Evolutionary conservation across 1,139 yeast genomes (phyloP).

Genomic region (Debaryomyces coudertii): DNA sequence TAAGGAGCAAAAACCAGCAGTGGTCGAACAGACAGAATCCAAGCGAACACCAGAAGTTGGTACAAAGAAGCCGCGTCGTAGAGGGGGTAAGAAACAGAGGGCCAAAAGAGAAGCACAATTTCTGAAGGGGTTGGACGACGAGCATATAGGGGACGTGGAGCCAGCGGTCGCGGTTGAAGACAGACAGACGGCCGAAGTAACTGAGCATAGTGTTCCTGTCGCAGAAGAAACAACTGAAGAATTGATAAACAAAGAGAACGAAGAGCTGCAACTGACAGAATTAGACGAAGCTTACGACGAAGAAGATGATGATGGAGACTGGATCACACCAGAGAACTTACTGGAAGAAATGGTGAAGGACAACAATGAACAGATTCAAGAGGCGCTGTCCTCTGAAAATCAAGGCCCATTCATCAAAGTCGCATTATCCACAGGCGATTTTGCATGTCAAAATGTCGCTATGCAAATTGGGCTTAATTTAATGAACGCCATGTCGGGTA

Average conservation of each 20-base stretch:
- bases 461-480: slow-evolving; percentile 86
- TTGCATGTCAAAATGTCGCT: slow-evolving; percentile 95
- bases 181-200: slow-evolving; percentile 10
- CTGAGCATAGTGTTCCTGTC: slow-evolving; percentile 13
- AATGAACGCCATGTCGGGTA: slow-evolving; percentile 84
- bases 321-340: slow-evolving; percentile 92
- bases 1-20: slow-evolving; percentile 19
- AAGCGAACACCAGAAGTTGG: slow-evolving; percentile 10
- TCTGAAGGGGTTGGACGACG: slow-evolving; percentile 27
- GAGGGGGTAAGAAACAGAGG: slow-evolving; percentile 68
- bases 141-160: slow-evolving; percentile 14
- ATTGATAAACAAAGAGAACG: slow-evolving; percentile 5
- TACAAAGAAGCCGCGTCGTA: slow-evolving; percentile 53
- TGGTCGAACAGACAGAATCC: slow-evolving; percentile 19
- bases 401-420: slow-evolving; percentile 52
- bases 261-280: slow-evolving; percentile 15
- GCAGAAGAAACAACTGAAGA: slow-evolving; percentile 13
- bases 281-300: slow-evolving; percentile 53
- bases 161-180: slow-evolving; percentile 11
- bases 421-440: slow-evolving; percentile 93
- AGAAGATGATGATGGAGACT: slow-evolving; percentile 83
- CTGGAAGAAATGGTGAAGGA: slow-evolving; percentile 70
- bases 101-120: slow-evolving; percentile 52
- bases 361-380: slow-evolving; percentile 48
- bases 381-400: slow-evolving; percentile 24